A percentile compares a stretch with the other conserved stretches of the same genome.
Conservation (phyloP, 352 stramenopile species). For the Phytophthora citricola region DNA sequence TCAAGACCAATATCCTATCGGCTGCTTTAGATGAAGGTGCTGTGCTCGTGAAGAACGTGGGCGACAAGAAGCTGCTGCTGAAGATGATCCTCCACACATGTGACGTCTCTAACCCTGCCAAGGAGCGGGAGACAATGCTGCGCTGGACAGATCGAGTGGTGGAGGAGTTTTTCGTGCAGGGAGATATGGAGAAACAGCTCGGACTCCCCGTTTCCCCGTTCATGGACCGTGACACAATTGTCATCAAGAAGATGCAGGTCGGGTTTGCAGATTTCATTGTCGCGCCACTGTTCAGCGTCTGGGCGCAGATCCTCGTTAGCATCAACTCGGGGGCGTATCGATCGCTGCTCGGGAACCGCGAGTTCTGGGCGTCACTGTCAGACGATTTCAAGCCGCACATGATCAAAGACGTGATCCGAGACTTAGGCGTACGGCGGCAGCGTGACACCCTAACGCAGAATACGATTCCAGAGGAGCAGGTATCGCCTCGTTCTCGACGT, state of each 20-base stretch:
- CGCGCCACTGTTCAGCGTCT: constrained; percentile 85
- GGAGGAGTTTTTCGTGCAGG: constrained; percentile 96
- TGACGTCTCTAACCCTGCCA: constrained; percentile 95
- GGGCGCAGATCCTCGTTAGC: constrained; percentile 81
- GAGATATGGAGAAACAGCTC: constrained; percentile 94
- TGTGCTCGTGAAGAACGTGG: constrained; percentile 81
- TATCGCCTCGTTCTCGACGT: constrained; percentile 43
- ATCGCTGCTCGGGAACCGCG: constrained; percentile 75
- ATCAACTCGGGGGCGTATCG: constrained; percentile 74
- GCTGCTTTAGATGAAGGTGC: constrained; percentile 64
- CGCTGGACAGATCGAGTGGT: constrained; percentile 94
- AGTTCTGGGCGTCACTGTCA: constrained; percentile 81
- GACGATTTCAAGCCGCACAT: constrained; percentile 89
- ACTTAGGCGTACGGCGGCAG: constrained; percentile 52
- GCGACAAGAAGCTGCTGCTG: constrained; percentile 89
- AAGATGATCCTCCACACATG: constrained; percentile 93
- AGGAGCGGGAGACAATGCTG: constrained; percentile 88
- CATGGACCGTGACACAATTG: constrained; percentile 93
- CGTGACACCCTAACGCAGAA: constrained; percentile 35
- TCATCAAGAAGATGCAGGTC: constrained; percentile 94
- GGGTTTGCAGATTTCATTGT: constrained; percentile 97
- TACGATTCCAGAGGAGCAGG: constrained; percentile 40
- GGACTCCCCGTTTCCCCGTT: constrained; percentile 91
- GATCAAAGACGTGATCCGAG: constrained; percentile 81
- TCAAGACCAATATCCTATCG: constrained; percentile 89